These are phyloP conservation scores for Ehretia macrophylla DNA, from an alignment of 257 asterid species.

Conservation along the genomic window DNA sequence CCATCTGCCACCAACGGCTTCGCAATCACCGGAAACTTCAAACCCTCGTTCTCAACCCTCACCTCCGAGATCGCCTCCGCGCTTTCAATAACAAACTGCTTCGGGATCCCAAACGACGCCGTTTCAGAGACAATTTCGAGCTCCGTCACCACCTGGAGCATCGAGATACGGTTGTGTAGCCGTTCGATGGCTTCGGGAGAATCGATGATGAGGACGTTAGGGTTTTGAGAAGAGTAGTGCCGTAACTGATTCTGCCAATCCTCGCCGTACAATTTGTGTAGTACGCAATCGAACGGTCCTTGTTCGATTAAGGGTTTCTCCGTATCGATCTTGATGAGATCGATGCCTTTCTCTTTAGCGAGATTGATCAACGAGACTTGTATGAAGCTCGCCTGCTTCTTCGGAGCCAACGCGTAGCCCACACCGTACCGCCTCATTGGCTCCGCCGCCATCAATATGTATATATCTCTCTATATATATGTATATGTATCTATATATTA, in stretches of 20 bases:
- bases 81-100: constrained; percentile 51
- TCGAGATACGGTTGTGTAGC: constrained; percentile 66
- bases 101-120: constrained; percentile 58
- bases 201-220: constrained; percentile 44
- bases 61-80: constrained; percentile 30
- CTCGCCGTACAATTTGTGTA: constrained; percentile 62
- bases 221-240: constrained; percentile 39
- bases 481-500: too few species aligned
- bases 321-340: constrained; percentile 58
- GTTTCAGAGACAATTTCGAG: constrained; percentile 24
- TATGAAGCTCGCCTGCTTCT: constrained; percentile 66
- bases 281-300: constrained; percentile 65
- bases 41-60: constrained; percentile 37
- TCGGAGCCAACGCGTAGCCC: constrained; percentile 77
- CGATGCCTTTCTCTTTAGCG: constrained; percentile 53
- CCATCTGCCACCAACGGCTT: constrained; percentile 78
- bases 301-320: constrained; percentile 55
- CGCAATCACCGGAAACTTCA: constrained; percentile 70
- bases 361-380: constrained; percentile 47
- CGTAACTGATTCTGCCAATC: constrained; percentile 55
- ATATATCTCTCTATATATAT: not conserved
- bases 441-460: constrained; percentile 9
- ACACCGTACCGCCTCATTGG: constrained; percentile 38
- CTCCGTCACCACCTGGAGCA: constrained; percentile 61
- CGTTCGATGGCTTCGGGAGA: constrained; percentile 60